Conservation (phyloP, 1,284 basidiomycete genomes). For the Heterobasidion annosum region DNA sequence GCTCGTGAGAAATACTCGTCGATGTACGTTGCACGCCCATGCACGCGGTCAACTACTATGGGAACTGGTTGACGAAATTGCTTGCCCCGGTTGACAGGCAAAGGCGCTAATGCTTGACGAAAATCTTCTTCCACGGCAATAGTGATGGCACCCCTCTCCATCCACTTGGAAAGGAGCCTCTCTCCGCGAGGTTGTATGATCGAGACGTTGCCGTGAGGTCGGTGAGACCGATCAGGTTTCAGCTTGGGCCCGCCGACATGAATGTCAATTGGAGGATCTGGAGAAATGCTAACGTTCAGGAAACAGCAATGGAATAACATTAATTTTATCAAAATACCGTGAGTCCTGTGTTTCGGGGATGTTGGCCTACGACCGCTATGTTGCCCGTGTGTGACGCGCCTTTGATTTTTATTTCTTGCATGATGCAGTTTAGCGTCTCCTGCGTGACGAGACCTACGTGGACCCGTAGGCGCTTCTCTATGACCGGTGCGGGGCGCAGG, state of each 20-base stretch:
- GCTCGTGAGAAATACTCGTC: slow-evolving; percentile 1
- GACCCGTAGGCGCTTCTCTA: background rate
- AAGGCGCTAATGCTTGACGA: slow-evolving; percentile 32
- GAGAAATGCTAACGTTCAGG: too few species aligned
- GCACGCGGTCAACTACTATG: too few species aligned
- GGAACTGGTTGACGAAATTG: background rate
- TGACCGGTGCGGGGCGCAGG: too few species aligned
- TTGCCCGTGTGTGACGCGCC: background rate
- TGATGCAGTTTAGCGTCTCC: background rate
- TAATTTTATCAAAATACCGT: background rate
- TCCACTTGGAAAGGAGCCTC: slow-evolving; percentile 25
- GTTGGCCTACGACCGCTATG: background rate
- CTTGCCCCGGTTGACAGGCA: background rate
- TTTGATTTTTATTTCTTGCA: background rate
- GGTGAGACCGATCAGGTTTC: background rate
- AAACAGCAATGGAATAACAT: too few species aligned
- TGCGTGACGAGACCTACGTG: background rate
- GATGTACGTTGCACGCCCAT: background rate
- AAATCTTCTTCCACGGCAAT: slow-evolving; percentile 33
- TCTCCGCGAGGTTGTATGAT: slow-evolving; percentile 18
- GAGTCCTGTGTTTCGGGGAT: background rate
- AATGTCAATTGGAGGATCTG: too few species aligned
- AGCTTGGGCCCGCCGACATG: too few species aligned
- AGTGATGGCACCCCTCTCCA: slow-evolving; percentile 19
- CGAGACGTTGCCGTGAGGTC: slow-evolving; percentile 15